Conservation (phyloP, 2,329 filamentous ascomycete genomes). For the Aspergillus sp. region DNA sequence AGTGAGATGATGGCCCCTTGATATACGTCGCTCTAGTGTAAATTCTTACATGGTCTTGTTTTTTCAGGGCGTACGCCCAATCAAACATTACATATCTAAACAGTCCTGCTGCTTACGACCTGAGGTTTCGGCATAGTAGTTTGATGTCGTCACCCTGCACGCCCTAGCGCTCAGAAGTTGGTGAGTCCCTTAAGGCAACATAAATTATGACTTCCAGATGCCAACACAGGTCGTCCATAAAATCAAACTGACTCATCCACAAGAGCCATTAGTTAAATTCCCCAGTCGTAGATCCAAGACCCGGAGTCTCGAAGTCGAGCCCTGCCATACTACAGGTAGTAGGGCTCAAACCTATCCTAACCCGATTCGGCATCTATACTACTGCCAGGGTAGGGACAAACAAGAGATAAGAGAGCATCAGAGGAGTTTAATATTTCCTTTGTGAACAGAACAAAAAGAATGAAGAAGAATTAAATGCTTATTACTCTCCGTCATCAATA, state of each 20-base stretch:
- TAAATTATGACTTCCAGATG: no score
- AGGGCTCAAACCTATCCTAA: slow-evolving; percentile 23
- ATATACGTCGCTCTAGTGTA: not conserved
- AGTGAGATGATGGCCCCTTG: not conserved
- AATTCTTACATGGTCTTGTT: not conserved
- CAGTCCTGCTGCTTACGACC: no score
- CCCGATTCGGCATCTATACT: slow-evolving; percentile 10
- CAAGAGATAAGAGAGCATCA: not conserved
- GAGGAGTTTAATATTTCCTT: not conserved
- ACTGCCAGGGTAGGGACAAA: not conserved
- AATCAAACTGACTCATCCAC: not conserved
- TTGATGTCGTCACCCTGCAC: not conserved
- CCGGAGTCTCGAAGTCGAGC: not conserved
- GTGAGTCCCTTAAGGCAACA: not conserved
- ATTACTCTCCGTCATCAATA: no score
- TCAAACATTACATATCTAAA: not conserved
- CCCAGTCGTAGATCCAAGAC: not conserved
- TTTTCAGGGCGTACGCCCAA: not conserved
- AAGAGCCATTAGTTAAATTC: not conserved
- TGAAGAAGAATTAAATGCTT: not conserved
- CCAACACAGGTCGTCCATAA: not conserved
- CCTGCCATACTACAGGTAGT: not conserved
- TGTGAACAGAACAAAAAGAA: not conserved
- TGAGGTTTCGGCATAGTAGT: not conserved
- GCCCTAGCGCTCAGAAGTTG: not conserved